These are phyloP conservation scores for Trametes coccinea DNA, from an alignment of 768 basidiomycete genomes.

Conservation along the genomic window DNA sequence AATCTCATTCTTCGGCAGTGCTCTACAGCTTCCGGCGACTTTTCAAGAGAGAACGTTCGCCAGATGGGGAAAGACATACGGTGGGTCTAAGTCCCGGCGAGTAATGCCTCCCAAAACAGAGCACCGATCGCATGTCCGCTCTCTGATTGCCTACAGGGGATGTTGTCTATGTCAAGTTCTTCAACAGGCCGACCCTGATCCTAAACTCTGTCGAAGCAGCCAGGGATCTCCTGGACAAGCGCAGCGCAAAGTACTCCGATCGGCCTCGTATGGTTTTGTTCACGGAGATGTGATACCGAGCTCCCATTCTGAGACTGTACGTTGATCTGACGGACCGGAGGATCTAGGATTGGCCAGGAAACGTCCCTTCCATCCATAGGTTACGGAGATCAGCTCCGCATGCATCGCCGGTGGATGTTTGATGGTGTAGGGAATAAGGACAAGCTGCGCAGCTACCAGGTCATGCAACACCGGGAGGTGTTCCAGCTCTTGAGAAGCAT, in stretches of 20 bases:
- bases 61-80: too few species aligned
- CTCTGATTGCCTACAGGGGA: conserved; percentile 15
- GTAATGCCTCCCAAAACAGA: too few species aligned
- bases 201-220: conserved; percentile 27
- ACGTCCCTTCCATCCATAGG: conserved; percentile 1
- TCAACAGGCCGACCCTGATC: conserved; percentile 21
- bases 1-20: too few species aligned
- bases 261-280: not conserved
- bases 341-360: conserved; percentile 17
- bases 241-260: conserved; percentile 28
- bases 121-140: too few species aligned
- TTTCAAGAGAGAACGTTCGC: too few species aligned
- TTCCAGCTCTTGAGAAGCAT: conserved; percentile 14
- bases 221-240: conserved; percentile 29
- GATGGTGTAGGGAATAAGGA: conserved; percentile 6
- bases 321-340: too few species aligned
- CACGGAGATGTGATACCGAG: too few species aligned
- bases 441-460: conserved; percentile 6
- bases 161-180: conserved; percentile 17
- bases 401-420: conserved; percentile 22
- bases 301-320: too few species aligned
- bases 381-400: conserved; percentile 18
- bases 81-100: too few species aligned
- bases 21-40: too few species aligned
- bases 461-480: conserved; percentile 15